phyloP scores from a whole-genome alignment of 768 basidiomycete species.

The Termitomyces sp. region DNA sequence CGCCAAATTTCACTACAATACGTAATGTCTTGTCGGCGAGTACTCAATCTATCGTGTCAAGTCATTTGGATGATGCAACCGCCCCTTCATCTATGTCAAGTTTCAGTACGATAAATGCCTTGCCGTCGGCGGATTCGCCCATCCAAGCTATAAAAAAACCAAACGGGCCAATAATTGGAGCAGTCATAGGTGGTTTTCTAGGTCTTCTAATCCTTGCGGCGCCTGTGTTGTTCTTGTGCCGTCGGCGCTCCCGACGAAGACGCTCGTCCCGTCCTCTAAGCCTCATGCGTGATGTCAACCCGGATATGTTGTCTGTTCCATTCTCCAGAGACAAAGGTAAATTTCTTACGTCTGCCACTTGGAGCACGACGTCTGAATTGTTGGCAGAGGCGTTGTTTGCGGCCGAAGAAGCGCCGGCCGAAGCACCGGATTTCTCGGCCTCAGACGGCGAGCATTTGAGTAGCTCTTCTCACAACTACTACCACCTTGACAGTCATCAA shows the following conservation, averaged over 20 bases:
- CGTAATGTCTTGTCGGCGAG: no score
- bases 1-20: no score
- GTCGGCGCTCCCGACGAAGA: background rate
- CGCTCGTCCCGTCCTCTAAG: background rate
- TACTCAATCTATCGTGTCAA: background rate
- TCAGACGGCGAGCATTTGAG: background rate
- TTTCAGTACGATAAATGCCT: background rate
- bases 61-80: background rate
- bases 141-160: background rate
- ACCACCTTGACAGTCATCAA: background rate
- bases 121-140: background rate
- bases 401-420: background rate
- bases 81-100: background rate
- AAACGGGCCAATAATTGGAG: slow-evolving; percentile 2
- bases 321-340: background rate
- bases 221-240: slow-evolving; percentile 2
- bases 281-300: background rate
- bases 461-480: background rate
- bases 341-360: no score
- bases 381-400: background rate
- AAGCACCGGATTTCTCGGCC: background rate
- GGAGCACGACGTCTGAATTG: background rate
- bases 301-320: background rate
- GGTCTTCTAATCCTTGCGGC: background rate
- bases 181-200: background rate